Base-by-base conservation (phyloP, 805 yeast species). In the Monosporozyma siamensis region DNA sequence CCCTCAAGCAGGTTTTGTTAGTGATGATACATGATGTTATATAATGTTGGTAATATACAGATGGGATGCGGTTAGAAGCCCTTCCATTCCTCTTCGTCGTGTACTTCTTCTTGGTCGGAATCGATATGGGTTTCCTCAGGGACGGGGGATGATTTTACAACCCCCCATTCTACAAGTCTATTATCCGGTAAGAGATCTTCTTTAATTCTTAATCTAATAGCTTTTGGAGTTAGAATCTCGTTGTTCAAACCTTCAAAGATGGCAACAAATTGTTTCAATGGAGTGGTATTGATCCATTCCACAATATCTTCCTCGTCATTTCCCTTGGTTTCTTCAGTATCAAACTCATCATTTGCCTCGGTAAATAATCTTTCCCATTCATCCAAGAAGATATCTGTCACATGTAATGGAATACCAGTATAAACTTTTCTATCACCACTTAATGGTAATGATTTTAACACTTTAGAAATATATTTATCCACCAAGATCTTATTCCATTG, bases 351-450 rank as follows among this genome's bases (percentile, higher is more conserved):
- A 41, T 66, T 56, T 6, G 69, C 74, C 29, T 66, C 71, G 48
- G 75, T 76, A 43, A 81, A 58, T 2, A 80, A 74, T 48, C 72
- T 72, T 55, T 83, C 95, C 46, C 90, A 64, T 64, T 90, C 98
- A 52, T 88, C 97, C 30, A 84, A 61, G 58, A 77, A 78, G 6
- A 92, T 77, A 64, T 92, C 97, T 46, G 84, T 71, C 32, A 90
- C 63, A 66, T 90, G 98, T 59, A 83, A 77, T 14, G 95, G 80
- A 41, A 92, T 71, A 20, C 92, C 92, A 50, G 74, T 75, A 35
- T 94, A 81, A 20, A 79, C 68, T 48, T 74, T 71, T 30, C 64
- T 59, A 48, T 76, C 78, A 5, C 80, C 82, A 48, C 80, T 74
- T 39, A 81, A 65, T 29, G 81, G 77, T 24, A 69, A 60, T 43